These are phyloP conservation scores for Pleurotus platypus DNA, from an alignment of 768 basidiomycete species.

Conservation along the genomic window DNA sequence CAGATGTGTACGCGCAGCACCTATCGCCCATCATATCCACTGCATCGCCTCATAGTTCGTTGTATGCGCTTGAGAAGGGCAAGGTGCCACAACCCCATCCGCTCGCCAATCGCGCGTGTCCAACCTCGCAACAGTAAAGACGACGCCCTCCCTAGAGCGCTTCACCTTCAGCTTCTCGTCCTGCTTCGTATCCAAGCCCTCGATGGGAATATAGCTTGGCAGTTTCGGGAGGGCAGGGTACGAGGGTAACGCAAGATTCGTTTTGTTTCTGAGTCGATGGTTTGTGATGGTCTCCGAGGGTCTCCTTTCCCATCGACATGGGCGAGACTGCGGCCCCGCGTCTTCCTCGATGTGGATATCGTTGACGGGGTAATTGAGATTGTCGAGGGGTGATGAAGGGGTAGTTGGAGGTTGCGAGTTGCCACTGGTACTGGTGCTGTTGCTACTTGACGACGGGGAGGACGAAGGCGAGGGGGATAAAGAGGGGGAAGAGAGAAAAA, in stretches of 20 bases:
- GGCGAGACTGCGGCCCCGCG: neutral
- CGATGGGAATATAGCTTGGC: slow-evolving; percentile 1
- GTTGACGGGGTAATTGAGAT: no score
- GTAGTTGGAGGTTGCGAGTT: neutral
- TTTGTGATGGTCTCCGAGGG: no score
- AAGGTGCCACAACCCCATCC: no score
- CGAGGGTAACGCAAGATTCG: neutral
- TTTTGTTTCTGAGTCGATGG: neutral
- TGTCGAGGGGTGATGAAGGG: neutral
- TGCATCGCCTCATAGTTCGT: neutral
- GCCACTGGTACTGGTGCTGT: no score
- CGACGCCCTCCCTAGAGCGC: neutral
- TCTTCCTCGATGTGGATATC: neutral
- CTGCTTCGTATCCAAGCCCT: slow-evolving; percentile 5
- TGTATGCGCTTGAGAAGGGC: neutral
- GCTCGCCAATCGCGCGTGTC: neutral
- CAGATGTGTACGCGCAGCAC: neutral
- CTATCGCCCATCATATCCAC: neutral
- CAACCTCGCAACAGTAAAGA: slow-evolving; percentile 5
- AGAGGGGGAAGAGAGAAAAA: neutral
- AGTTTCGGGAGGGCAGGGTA: neutral
- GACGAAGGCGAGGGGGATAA: neutral
- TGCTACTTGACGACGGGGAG: no score
- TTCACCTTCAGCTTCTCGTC: slow-evolving; percentile 3
- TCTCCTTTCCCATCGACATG: neutral